Evolutionary conservation across 495 filamentous ascomycete genomes (phyloP), one percentile per base, ranked within the genome.

Genomic region (Cercophora newfieldiana): DNA sequence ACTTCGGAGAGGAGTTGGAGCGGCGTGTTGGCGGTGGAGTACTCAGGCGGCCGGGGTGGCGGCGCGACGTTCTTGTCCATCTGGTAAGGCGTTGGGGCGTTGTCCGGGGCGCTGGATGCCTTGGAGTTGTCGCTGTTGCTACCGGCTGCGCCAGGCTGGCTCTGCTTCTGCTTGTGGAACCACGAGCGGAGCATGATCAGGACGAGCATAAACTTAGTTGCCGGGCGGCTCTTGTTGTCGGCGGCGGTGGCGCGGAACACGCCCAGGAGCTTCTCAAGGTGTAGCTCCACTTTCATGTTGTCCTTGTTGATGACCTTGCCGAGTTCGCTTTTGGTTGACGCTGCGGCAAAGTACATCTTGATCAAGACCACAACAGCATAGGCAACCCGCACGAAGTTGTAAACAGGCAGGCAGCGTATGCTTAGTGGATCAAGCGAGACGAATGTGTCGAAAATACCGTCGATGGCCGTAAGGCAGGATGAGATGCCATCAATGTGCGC

Each of bases 361-460:
- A 97, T 92, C 19, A 97, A 77, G 19, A 93, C 86, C n/a, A 97
- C 88, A 22, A 90, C 85, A 5, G 92, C 90, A 63, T 79, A 96
- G 29, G 90, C 86, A 47, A 91, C 87, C 16, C 93, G 89, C 49
- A 94, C 90, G 68, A 91, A 87, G 55, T 86, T 86, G 66, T 91
- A 86, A 2, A 95, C 89, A 8, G 94, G 93, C 14, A 97, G 72
- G 18, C 81, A 88, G 62, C 89, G 84, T 47, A 97, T 82, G 14
- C 80, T 82, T 1, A 81, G 76, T n/a, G 84, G 74, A 48, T 87
- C 86, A 47, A 93, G 81, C 16, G 75, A 74, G 14, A 88, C 73
- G 51, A 94, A 91, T 1, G 82, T 86, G 22, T 93, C 88, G 29
- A 98, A 81, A 47, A 91, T 87, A 53, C 85, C 82, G 68, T 97